These are phyloP conservation scores for Paramyrothecium roridum DNA, from an alignment of 2,329 filamentous ascomycete species.

Conservation along the genomic window DNA sequence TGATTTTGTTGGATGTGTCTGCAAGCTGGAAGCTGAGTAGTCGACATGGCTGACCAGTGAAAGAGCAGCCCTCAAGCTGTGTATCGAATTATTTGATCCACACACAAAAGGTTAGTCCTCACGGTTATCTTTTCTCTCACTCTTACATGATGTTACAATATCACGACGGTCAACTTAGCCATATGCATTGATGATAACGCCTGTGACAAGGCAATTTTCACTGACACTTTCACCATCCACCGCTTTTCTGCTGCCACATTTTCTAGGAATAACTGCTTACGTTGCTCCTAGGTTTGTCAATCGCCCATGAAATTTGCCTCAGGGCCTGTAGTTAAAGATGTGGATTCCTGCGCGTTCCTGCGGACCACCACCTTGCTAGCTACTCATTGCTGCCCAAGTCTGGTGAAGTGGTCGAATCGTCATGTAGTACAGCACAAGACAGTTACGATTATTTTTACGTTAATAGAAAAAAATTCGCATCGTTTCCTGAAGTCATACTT, in stretches of 20 bases:
- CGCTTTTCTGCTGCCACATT: neutral
- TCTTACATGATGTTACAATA: conserved; percentile 39
- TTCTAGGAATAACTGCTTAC: neutral
- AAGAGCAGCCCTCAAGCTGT: neutral
- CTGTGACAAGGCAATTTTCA: conserved; percentile 38
- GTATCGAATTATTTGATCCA: neutral
- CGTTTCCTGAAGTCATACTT: no score
- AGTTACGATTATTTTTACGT: no score
- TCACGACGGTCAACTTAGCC: conserved; percentile 48
- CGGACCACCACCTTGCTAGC: no score
- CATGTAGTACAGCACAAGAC: no score
- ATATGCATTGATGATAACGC: conserved; percentile 44
- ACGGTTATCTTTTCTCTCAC: neutral
- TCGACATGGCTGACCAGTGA: conserved; percentile 17
- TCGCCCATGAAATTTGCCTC: neutral
- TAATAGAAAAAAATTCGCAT: no score
- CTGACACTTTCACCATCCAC: conserved; percentile 6
- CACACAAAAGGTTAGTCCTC: conserved; percentile 23
- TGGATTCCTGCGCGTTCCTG: neutral
- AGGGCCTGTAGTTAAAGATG: no score
- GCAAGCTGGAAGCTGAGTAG: neutral
- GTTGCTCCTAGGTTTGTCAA: neutral
- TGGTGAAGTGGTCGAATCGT: no score
- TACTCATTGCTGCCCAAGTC: no score
- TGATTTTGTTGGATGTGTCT: conserved; percentile 8